Evolutionary conservation across 331 rosid species (phyloP).

Genomic region (Cydonia oblonga): DNA sequence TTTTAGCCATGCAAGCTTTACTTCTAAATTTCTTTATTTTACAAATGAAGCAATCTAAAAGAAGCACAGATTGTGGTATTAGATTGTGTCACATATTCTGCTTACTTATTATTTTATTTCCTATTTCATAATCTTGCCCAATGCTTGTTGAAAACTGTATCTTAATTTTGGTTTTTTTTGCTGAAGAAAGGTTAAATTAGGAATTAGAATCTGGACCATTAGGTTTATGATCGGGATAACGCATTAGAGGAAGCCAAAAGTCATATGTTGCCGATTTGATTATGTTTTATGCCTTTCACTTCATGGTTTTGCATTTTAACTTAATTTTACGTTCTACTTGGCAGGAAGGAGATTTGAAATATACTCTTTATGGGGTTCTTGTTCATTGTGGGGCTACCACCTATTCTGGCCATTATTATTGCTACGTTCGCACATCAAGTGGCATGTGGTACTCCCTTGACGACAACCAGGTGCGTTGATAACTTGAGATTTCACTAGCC

Average conservation of each 20-base stretch:
- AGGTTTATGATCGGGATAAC: not conserved
- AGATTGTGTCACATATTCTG: not conserved
- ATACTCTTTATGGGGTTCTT: conserved; percentile 89
- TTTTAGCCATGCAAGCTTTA: not conserved
- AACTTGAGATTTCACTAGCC: not conserved
- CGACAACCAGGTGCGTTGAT: conserved; percentile 61
- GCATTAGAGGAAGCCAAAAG: not conserved
- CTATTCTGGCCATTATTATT: conserved; percentile 79
- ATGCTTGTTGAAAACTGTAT: not conserved
- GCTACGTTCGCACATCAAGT: conserved; percentile 85
- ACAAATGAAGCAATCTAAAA: not conserved
- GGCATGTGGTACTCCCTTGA: conserved; percentile 90
- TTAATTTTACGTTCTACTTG: not conserved
- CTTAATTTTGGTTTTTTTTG: not conserved
- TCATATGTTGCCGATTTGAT: not conserved
- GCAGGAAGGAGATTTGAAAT: conserved; percentile 71
- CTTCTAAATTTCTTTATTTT: not conserved
- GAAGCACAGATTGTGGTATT: not conserved
- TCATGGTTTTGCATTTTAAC: not conserved
- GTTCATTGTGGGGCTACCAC: conserved; percentile 86
- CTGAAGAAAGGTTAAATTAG: not conserved
- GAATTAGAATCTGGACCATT: not conserved
- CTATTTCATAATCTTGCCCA: not conserved
- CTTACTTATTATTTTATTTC: not conserved
- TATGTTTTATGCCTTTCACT: not conserved